phyloP scores from a whole-genome alignment of 2,329 filamentous ascomycete genomes.

The Diaporthe batatas region DNA sequence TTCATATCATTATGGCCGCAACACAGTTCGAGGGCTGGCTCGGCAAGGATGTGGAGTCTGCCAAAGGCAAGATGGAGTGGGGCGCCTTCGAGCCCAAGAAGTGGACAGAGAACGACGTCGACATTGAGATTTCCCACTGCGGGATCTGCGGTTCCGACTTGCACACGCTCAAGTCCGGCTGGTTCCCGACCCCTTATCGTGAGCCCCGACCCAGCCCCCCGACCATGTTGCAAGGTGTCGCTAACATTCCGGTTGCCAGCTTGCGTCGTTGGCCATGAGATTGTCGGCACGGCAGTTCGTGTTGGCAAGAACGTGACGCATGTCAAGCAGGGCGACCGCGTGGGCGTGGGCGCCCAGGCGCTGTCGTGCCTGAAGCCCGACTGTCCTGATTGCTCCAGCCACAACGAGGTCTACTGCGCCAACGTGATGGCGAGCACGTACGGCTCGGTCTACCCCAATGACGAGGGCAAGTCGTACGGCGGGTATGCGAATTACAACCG shows the following conservation, averaged over 20 bases:
- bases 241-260: slow-evolving; percentile 45
- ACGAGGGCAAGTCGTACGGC: slow-evolving; percentile 69
- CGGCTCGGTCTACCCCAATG: slow-evolving; percentile 62
- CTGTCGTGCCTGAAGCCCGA: slow-evolving; percentile 62
- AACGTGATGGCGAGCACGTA: slow-evolving; percentile 63
- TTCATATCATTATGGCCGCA: slow-evolving; percentile 43
- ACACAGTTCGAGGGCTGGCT: slow-evolving; percentile 62
- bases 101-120: slow-evolving; percentile 72
- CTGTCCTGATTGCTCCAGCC: slow-evolving; percentile 56
- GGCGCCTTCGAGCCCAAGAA: slow-evolving; percentile 68
- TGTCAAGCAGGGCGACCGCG: slow-evolving; percentile 70
- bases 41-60: slow-evolving; percentile 53
- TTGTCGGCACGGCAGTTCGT: slow-evolving; percentile 66
- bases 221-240: background rate
- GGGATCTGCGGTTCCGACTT: slow-evolving; percentile 72
- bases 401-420: slow-evolving; percentile 56
- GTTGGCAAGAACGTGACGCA: slow-evolving; percentile 60
- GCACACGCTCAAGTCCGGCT: slow-evolving; percentile 67
- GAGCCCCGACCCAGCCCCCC: slow-evolving; percentile 39
- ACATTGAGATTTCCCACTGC: slow-evolving; percentile 72
- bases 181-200: slow-evolving; percentile 58
- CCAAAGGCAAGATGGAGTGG: slow-evolving; percentile 64
- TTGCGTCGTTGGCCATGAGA: slow-evolving; percentile 71
- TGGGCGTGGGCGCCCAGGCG: slow-evolving; percentile 71
- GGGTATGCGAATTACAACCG: slow-evolving; percentile 57